Evolutionary conservation across 1,139 yeast species (phyloP), one percentile per base, ranked within the genome.

Genomic region (Kluyveromyces sp.): DNA sequence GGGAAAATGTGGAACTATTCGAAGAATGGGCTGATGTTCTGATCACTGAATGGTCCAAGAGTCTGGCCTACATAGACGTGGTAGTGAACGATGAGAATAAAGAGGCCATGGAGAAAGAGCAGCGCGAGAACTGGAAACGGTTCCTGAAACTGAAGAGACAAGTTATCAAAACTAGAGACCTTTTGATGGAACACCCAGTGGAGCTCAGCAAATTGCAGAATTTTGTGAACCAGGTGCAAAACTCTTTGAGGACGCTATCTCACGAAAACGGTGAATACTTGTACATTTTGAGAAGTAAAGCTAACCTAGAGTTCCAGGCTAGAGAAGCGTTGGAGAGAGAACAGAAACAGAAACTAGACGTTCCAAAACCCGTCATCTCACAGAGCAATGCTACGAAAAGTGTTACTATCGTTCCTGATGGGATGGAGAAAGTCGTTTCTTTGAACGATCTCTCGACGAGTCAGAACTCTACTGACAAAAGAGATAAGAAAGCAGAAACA

Each of bases 281-380:
- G 53, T 78, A 80, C 46, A 74, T 85, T 42, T 70, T 83, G 46
- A 74, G 96, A 56, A 89, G 94, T 12, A 77, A 80, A 60, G 94
- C 95, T 16, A 89, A 88, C 57, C 66, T 84, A 36, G 82, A 83
- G 15, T 83, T 84, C 62, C 96, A 87, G 65, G 67, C 70, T 48
- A 76, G 94, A 52, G 89, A 83, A 60, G 71, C 65, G 13, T 53
- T 49, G 33, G 70, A 65, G 42, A 36, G 46, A 25, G 15, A 38
- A 7, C 29, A 31, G 20, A 11, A 18, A 19, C 26, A 31, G 20
- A 37, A 28, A 12, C 15, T 25, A 4, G 16, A 36, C 3, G 19
- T 11, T 8, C 20, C 22, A 15, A 13, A 4, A 3, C 17, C 34
- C 15, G 16, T 18, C 34, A 4, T 18, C 4, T 12, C 34, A 4